Evolutionary conservation across 306 rosid species (phyloP), one percentile per base, ranked within the genome.

Genomic region (Dryas octopetala): DNA sequence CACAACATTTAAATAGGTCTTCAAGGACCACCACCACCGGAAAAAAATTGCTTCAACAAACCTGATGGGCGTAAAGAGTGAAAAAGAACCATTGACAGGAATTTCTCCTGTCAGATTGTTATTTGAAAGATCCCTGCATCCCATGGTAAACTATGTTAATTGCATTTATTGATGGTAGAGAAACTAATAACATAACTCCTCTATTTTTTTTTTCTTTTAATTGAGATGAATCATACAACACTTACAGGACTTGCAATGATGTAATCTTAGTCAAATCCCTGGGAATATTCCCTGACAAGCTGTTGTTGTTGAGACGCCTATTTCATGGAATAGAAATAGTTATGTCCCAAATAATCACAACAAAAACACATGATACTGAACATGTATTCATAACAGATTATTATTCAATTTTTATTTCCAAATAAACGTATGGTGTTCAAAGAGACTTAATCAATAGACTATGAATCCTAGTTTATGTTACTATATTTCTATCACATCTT

Each of bases 301-400:
- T 88, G 89, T 92, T 96, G 85, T 92, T 96, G 81, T 90, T 92
- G 77, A 96, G 98, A 86, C 99, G 99, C 92, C 99, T 96, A 75
- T 83, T 81, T 75, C 73, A 68, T 38, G 66, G 82, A 58, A 77
- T 32, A 75, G 41, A 76, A 68, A 81, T 60, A n/a, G 73, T 87
- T 81, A 89, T 62, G 62, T 79, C 61, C 73, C 41, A 41, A 40
- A 81, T 59, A 46, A 14, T 72, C 15, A 5, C 55, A 72, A 58
- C 1, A 3, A 43, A 43, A 71, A 6, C 16, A 70, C 1, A 40
- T 43, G 16, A 11, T 55, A 40, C 23, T 38, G 47, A 38, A 11
- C 14, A 62, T 40, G 32, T 43, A 17, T 71, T 15, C 41, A 5
- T 13, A 12, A 41, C 28, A 44, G n/a, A 43, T 55, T 7, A 43